Evolutionary conservation across 106 monocot genomes (phyloP).

Genomic region (Ottelia alismoides): DNA sequence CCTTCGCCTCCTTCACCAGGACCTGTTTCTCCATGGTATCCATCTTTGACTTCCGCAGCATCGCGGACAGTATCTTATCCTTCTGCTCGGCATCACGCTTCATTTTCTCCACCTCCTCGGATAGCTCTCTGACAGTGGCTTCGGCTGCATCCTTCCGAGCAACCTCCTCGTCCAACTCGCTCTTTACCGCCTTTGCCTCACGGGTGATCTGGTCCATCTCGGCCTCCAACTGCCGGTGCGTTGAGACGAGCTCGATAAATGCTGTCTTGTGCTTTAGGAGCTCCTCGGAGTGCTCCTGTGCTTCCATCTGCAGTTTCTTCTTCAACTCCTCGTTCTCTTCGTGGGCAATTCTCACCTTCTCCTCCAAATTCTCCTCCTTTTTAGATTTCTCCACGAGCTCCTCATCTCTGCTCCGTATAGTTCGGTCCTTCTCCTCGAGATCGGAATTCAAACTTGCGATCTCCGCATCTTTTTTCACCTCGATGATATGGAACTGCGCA

Average conservation of each 20-base stretch:
- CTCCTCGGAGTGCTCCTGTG: slow-evolving; percentile 30
- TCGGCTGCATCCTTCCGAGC: slow-evolving; percentile 34
- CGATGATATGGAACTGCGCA: slow-evolving; percentile 22
- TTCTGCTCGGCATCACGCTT: slow-evolving; percentile 60
- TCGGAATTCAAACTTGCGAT: slow-evolving; percentile 17
- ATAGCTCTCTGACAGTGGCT: slow-evolving; percentile 28
- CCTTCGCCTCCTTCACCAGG: slow-evolving; percentile 62
- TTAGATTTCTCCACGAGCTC: slow-evolving; percentile 20
- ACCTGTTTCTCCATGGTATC: slow-evolving; percentile 49
- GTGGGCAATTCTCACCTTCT: slow-evolving; percentile 29
- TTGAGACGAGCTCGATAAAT: slow-evolving; percentile 45
- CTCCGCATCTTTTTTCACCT: slow-evolving; percentile 29
- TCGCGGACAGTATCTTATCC: slow-evolving; percentile 77
- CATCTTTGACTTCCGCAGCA: slow-evolving; percentile 76
- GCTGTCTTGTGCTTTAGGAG: slow-evolving; percentile 52
- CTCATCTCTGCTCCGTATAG: slow-evolving; percentile 15
- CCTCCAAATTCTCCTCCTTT: slow-evolving; percentile 32
- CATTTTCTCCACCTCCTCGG: slow-evolving; percentile 28
- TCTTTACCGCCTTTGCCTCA: slow-evolving; percentile 30
- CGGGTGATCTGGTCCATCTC: slow-evolving; percentile 26
- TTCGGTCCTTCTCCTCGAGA: slow-evolving; percentile 25
- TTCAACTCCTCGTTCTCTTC: slow-evolving; percentile 28
- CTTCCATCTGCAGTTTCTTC: slow-evolving; percentile 29
- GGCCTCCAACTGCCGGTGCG: slow-evolving; percentile 36
- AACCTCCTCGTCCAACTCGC: slow-evolving; percentile 28